phyloP scores from a whole-genome alignment of 1,139 yeast species.

The Meyerozyma elateridarum region DNA sequence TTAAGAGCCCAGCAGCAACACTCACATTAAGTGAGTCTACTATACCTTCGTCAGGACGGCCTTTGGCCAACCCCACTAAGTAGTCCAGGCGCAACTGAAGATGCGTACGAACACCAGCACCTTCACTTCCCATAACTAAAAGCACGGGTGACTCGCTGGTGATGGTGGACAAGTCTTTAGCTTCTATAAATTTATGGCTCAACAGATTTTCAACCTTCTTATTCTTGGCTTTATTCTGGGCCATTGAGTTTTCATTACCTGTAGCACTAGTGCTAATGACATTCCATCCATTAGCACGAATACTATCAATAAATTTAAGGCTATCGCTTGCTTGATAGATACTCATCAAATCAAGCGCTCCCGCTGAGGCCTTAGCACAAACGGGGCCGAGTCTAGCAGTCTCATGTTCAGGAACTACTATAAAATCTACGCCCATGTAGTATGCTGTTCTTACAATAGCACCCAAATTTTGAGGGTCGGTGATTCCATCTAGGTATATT shows the following conservation, averaged over 20 bases:
- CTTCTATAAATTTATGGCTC: constrained; percentile 31
- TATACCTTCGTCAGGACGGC: constrained; percentile 30
- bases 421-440: constrained; percentile 79
- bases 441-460: constrained; percentile 80
- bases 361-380: constrained; percentile 78
- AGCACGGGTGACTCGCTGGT: constrained; percentile 53
- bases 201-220: constrained; percentile 16
- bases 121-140: constrained; percentile 81
- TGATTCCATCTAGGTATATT: constrained; percentile 71
- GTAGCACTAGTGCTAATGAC: constrained; percentile 59
- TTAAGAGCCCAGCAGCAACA: constrained; percentile 75
- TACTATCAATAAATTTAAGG: constrained; percentile 54
- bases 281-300: constrained; percentile 62
- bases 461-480: constrained; percentile 90
- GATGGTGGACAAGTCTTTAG: constrained; percentile 40
- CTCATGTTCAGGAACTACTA: constrained; percentile 65
- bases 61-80: constrained; percentile 47
- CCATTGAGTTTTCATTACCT: constrained; percentile 18
- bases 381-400: constrained; percentile 74
- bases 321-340: constrained; percentile 57
- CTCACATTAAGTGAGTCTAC: constrained; percentile 87
- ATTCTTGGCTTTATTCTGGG: constrained; percentile 19
- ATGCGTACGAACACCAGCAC: constrained; percentile 70
- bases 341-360: constrained; percentile 76
- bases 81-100: constrained; percentile 61